Evolutionary conservation across 257 asterid genomes (phyloP).

Genomic region (Scutellaria minor): DNA sequence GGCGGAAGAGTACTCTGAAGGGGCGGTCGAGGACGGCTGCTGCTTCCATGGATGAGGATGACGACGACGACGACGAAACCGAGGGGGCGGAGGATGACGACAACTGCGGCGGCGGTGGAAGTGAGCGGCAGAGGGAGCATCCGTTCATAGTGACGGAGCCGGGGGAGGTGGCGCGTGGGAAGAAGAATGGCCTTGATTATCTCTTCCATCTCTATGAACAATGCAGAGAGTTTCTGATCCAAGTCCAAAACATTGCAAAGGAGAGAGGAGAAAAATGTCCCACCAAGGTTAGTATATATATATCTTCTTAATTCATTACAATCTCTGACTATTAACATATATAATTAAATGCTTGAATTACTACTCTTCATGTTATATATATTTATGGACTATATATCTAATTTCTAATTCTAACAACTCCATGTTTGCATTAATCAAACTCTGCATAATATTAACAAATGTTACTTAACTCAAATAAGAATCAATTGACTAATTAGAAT

Average conservation of each 20-base stretch:
- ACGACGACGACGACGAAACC: constrained; percentile 60
- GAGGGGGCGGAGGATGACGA: constrained; percentile 59
- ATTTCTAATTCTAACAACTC: too few species aligned
- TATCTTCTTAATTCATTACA: neutral
- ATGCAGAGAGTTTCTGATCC: constrained; percentile 92
- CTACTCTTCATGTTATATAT: too few species aligned
- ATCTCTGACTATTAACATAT: too few species aligned
- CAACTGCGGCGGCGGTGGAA: constrained; percentile 51
- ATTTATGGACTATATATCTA: too few species aligned
- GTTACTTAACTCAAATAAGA: too few species aligned
- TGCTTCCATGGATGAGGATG: constrained; percentile 62
- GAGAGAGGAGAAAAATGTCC: constrained; percentile 98
- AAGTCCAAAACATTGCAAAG: constrained; percentile 89
- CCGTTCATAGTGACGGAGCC: constrained; percentile 99
- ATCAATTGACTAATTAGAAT: too few species aligned
- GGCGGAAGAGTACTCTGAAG: constrained; percentile 53
- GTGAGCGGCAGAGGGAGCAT: constrained; percentile 93
- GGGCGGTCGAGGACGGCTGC: constrained; percentile 50
- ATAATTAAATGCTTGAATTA: too few species aligned
- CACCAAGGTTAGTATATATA: constrained; percentile 60
- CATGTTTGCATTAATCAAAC: too few species aligned
- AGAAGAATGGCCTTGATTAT: constrained; percentile 94
- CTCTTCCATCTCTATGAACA: constrained; percentile 93
- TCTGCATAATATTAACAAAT: too few species aligned
- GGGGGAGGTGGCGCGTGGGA: constrained; percentile 99